Conservation (phyloP, 805 yeast genomes). For the Starmerella ratchasimensis region DNA sequence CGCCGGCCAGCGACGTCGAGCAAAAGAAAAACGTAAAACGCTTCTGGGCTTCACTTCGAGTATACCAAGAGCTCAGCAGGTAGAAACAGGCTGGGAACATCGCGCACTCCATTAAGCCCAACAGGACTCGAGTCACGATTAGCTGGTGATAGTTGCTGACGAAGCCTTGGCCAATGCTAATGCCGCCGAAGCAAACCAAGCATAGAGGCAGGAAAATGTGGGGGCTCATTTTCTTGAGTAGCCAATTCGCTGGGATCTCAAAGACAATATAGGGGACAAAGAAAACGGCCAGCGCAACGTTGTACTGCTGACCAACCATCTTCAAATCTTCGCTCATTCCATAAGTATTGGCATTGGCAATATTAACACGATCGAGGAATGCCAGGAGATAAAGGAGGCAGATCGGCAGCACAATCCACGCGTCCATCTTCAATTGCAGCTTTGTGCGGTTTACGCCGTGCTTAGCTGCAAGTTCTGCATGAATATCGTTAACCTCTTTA, state of each 20-base stretch:
- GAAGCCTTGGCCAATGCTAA: constrained; percentile 54
- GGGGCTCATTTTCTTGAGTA: constrained; percentile 46
- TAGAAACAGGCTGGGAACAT: constrained; percentile 67
- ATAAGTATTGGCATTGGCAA: constrained; percentile 65
- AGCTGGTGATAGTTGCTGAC: constrained; percentile 45
- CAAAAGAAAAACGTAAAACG: constrained; percentile 57
- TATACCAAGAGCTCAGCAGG: constrained; percentile 51
- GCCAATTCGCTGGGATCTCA: constrained; percentile 51
- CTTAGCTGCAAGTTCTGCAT: constrained; percentile 2
- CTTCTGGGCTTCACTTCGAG: constrained; percentile 51
- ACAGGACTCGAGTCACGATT: constrained; percentile 47
- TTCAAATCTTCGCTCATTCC: constrained; percentile 46
- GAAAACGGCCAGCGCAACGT: constrained; percentile 52
- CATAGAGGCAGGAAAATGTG: constrained; percentile 49
- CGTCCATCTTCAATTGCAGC: constrained; percentile 51
- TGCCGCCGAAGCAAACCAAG: constrained; percentile 49
- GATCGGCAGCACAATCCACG: constrained; percentile 64
- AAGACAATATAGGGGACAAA: constrained; percentile 56
- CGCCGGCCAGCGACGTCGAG: constrained; percentile 64
- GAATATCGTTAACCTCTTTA: background rate
- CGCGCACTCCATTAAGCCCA: constrained; percentile 58
- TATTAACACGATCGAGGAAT: constrained; percentile 69
- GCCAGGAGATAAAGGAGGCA: constrained; percentile 61
- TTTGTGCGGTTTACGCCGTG: constrained; percentile 40
- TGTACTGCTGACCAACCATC: constrained; percentile 45